Evolutionary conservation across 2,329 filamentous ascomycete species (phyloP), one percentile per base, ranked within the genome.

Genomic region (Talaromyces marneffei): DNA sequence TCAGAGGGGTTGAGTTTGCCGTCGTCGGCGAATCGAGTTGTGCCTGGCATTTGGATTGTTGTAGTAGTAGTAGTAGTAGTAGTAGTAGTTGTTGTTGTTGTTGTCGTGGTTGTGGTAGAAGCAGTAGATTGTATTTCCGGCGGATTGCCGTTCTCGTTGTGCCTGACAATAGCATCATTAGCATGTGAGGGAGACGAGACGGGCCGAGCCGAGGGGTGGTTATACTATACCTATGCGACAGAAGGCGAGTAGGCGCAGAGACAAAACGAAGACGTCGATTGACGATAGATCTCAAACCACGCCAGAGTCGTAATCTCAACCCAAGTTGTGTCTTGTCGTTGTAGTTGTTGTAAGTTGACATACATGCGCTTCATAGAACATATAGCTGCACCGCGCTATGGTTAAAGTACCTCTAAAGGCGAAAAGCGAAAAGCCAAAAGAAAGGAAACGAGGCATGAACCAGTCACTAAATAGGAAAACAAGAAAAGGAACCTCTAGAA

Each of bases 1-100:
- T 92, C 89, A 69, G 95, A 87, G 61, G 96, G 89, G 74, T 79
- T 73, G 62, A 77, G 83, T 60, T 82, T 77, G 31, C 77, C 74
- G 64, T 79, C 75, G 54, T 76, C 74, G 39, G 74, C 42, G 16
- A 48, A 56, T 33, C 62, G 40, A 14, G 57, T 37, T 12, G 50
- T 42, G 33, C 54, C 33, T 20, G 53, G 42, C 14, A 52, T 42
- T 42, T 63, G 57, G 57, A 53, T 10, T 9, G 50, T 35, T 4
- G 61, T 35, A 35, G 29, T 25, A 18, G 37, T 25, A 42, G 48
- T 31, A 1, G 48, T 20, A 1, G 29, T n/a, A 18, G 50, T 29
- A 23, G 50, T 53, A n/a, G n/a, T n/a, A n/a, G n/a, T n/a, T n/a
- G n/a, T n/a, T n/a, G n/a, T n/a, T n/a, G n/a, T n/a, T n/a, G n/a